Evolutionary conservation across 2,329 filamentous ascomycete genomes (phyloP).

Genomic region (Alternaria sp.): DNA sequence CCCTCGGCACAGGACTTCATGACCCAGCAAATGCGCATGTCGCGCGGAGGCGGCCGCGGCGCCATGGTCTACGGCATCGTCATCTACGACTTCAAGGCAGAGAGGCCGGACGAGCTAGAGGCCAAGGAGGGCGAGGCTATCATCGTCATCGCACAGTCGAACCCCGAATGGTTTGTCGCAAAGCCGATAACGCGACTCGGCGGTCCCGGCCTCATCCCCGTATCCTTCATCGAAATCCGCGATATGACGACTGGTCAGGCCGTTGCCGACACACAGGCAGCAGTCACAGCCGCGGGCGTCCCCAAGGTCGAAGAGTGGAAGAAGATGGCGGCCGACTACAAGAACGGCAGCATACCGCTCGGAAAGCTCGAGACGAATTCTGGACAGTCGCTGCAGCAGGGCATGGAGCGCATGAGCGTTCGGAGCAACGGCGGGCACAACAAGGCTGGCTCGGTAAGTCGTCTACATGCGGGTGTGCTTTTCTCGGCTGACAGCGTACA

Average conservation of each 20-base stretch:
- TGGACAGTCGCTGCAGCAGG: slow-evolving; percentile 60
- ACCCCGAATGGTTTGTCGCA: slow-evolving; percentile 98
- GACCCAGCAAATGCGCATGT: slow-evolving; percentile 42
- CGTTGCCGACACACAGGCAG: slow-evolving; percentile 81
- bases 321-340: slow-evolving; percentile 98
- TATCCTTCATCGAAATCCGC: slow-evolving; percentile 94
- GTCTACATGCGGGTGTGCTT: neutral
- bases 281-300: slow-evolving; percentile 86
- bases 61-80: slow-evolving; percentile 97
- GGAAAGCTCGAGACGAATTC: slow-evolving; percentile 77
- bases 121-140: slow-evolving; percentile 95
- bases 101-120: slow-evolving; percentile 93
- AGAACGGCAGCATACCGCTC: slow-evolving; percentile 96
- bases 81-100: slow-evolving; percentile 94
- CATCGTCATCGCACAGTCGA: slow-evolving; percentile 97
- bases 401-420: slow-evolving; percentile 79
- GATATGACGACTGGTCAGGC: slow-evolving; percentile 89
- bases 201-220: slow-evolving; percentile 91
- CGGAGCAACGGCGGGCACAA: slow-evolving; percentile 40
- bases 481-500: slow-evolving; percentile 17
- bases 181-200: slow-evolving; percentile 98
- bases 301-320: slow-evolving; percentile 99
- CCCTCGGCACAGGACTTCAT: slow-evolving; percentile 37
- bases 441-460: slow-evolving; percentile 42
- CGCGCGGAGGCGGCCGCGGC: slow-evolving; percentile 62